These are phyloP conservation scores for Lasiodiplodia sp. DNA, from an alignment of 2,329 filamentous ascomycete genomes.

Conservation along the genomic window DNA sequence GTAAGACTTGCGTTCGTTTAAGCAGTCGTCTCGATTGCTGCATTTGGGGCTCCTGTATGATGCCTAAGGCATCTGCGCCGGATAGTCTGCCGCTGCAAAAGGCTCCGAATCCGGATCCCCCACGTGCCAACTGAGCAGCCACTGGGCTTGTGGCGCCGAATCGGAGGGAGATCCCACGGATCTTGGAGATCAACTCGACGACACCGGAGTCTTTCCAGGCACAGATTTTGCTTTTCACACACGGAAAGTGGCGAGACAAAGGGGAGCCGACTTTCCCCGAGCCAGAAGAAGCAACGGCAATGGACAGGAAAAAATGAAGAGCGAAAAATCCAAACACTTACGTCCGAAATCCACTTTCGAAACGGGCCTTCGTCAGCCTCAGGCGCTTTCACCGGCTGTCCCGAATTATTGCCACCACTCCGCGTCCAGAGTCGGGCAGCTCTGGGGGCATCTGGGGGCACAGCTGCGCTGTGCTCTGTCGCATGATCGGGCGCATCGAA, in stretches of 20 bases:
- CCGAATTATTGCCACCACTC: constrained; percentile 2
- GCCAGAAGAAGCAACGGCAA: constrained; percentile 3
- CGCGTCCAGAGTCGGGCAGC: neutral
- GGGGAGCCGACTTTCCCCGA: constrained; percentile 3
- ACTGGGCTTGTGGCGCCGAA: neutral
- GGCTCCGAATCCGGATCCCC: neutral
- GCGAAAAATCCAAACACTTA: neutral
- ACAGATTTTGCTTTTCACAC: neutral
- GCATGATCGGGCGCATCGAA: constrained; percentile 1
- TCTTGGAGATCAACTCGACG: neutral
- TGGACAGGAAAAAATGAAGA: neutral
- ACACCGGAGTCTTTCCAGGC: neutral
- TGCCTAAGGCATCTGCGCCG: neutral
- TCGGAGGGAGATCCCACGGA: neutral
- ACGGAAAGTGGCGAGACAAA: neutral
- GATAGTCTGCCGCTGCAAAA: neutral
- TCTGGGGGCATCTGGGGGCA: neutral
- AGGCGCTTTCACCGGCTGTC: neutral
- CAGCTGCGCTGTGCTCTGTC: neutral
- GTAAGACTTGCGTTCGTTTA: neutral
- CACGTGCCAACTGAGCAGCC: neutral
- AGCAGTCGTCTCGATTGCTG: neutral
- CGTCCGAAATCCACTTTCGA: constrained; percentile 5
- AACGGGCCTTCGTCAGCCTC: neutral
- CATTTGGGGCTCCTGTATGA: neutral